These are phyloP conservation scores for Linderniella brevidens DNA, from an alignment of 257 asterid species.

Conservation along the genomic window DNA sequence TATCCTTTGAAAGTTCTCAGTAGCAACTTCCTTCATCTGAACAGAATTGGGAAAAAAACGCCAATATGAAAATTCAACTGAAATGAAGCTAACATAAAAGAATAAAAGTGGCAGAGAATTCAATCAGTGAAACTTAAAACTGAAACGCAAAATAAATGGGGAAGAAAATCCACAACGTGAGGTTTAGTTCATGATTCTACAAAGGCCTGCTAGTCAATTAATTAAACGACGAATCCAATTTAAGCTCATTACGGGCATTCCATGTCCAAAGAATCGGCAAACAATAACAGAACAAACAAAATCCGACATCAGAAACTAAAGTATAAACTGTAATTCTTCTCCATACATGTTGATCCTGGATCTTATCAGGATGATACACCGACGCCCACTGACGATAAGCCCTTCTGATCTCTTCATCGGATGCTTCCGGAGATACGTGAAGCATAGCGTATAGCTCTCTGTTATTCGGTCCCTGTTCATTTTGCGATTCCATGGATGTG, in stretches of 20 bases:
- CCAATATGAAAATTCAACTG: background rate
- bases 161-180: too few species aligned
- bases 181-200: too few species aligned
- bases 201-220: too few species aligned
- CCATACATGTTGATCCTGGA: conserved; percentile 52
- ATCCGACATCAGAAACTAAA: background rate
- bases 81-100: too few species aligned
- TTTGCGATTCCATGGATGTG: too few species aligned
- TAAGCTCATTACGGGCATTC: too few species aligned
- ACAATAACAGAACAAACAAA: background rate
- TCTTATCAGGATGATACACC: conserved; percentile 90
- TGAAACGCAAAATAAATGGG: too few species aligned
- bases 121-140: too few species aligned
- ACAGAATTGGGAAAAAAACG: conserved; percentile 1
- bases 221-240: too few species aligned
- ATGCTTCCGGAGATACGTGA: conserved; percentile 81
- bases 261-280: background rate
- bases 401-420: conserved; percentile 84
- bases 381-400: conserved; percentile 99
- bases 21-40: conserved; percentile 94
- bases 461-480: conserved; percentile 17
- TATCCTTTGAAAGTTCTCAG: conserved; percentile 91
- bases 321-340: background rate
- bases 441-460: conserved; percentile 76
- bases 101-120: too few species aligned